Base-by-base conservation (phyloP, 805 yeast genomes). In the Lachancea fermentati region DNA sequence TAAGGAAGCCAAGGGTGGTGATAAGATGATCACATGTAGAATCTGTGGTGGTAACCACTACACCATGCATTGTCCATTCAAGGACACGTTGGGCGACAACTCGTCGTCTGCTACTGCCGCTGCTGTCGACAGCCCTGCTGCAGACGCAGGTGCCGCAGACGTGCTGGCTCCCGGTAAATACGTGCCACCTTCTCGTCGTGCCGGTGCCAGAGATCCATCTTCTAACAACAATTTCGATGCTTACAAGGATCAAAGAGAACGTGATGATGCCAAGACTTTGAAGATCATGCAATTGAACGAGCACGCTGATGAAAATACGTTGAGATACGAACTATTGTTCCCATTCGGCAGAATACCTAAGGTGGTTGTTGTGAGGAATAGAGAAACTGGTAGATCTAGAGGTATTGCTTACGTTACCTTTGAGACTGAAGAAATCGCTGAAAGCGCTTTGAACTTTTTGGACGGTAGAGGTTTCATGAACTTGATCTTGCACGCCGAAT, bases 351-450 rank as follows among this genome's bases (percentile, higher is more conserved):
- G 76, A 51, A 69, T 76, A 44, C 77, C 76, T 56, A 83, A 96
- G 68, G 85, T 84, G 51, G 82, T 83, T 48, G 73, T 93, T 44
- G 88, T 88, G 45, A 84, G 85, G 71, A 85, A 88, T 69, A 83
- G 87, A 69, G 95, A 85, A 55, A 93, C 97, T 19, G 93, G 95
- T 50, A 82, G 81, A 65, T 85, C 96, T 33, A 84, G 87, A 69
- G 99, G 99, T 59, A 79, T 91, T 65, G 97, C 97, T 4, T 93
- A 86, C 65, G 94, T 89, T 50, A 81, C 91, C 45, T 85, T 85
- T 63, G 76, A 73, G 44, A 73, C 79, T 42, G 78, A 78, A 58
- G 63, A 65, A 43, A 69, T 68, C 51, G 98, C 97, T 32, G 81
- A 84, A 66, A 64, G 62, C 50, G 97, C 96, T 38, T 70, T 83